Conservation (phyloP, 2,329 filamentous ascomycete species). For the Xylariaceae sp. region DNA sequence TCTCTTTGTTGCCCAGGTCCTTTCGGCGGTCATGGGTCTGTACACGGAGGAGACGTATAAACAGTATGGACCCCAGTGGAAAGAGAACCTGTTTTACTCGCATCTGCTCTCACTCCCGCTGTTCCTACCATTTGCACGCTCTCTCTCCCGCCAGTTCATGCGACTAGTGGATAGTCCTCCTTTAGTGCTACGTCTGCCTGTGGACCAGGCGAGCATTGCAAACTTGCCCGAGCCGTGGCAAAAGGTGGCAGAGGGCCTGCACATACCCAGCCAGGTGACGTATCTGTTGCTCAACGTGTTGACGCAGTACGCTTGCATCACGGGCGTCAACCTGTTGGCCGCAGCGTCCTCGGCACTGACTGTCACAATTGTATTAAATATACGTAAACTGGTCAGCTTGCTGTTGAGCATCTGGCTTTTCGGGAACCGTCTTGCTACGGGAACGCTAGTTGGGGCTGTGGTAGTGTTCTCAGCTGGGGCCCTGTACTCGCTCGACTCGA, state of each 20-base stretch:
- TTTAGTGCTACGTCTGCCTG: conserved; percentile 41
- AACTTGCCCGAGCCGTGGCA: conserved; percentile 35
- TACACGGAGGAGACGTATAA: conserved; percentile 90
- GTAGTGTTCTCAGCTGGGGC: conserved; percentile 90
- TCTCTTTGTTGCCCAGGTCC: conserved; percentile 78
- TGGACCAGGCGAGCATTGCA: conserved; percentile 27
- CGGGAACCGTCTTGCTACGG: conserved; percentile 71
- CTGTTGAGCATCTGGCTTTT: conserved; percentile 91
- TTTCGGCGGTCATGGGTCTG: conserved; percentile 90
- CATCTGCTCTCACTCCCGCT: conserved; percentile 69
- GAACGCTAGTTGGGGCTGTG: conserved; percentile 74
- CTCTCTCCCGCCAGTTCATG: conserved; percentile 58
- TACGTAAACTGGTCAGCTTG: conserved; percentile 87
- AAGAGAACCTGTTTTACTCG: conserved; percentile 94
- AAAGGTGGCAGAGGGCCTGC: conserved; percentile 34
- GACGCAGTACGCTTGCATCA: conserved; percentile 92
- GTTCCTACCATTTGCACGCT: conserved; percentile 66
- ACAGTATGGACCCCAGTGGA: conserved; percentile 83
- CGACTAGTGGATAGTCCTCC: conserved; percentile 60
- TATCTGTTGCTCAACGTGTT: conserved; percentile 72
- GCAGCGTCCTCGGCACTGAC: conserved; percentile 86
- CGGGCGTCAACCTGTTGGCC: conserved; percentile 90
- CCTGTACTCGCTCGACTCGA: conserved; percentile 74
- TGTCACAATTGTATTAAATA: conserved; percentile 93
- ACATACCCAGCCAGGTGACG: conserved; percentile 63